Evolutionary conservation across 139 green algal genomes (phyloP).

Genomic region (Closterium sp.): DNA sequence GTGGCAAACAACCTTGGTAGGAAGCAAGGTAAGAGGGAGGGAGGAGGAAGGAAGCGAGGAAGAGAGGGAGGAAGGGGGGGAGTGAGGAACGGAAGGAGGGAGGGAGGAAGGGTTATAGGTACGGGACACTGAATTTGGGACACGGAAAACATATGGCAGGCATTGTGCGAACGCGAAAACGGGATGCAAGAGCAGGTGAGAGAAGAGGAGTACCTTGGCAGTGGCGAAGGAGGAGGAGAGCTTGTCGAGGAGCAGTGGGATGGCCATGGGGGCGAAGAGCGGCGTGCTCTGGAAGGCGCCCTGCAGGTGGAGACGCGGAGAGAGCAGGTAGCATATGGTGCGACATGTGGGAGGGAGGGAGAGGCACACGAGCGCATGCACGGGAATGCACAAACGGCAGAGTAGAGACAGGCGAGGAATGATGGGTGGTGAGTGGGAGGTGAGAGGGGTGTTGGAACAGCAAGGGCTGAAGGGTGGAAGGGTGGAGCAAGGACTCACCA

Average conservation of each 20-base stretch:
- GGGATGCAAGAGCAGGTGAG: too few species aligned
- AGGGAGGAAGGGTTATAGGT: not conserved
- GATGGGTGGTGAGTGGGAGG: not conserved
- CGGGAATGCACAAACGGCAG: not conserved
- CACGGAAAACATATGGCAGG: not conserved
- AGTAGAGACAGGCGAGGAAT: not conserved
- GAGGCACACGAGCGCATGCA: not conserved
- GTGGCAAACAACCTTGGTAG: too few species aligned
- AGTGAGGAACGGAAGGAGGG: not conserved
- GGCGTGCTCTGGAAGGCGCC: constrained; percentile 2
- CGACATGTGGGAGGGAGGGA: not conserved
- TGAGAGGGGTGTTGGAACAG: not conserved
- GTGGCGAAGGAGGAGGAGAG: constrained; percentile 10
- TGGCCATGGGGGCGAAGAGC: not conserved
- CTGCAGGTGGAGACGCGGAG: not conserved
- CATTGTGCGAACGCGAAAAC: too few species aligned
- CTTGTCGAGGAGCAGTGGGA: constrained; percentile 29
- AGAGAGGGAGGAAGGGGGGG: not conserved
- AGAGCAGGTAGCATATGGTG: not conserved
- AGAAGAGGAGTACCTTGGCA: constrained; percentile 7
- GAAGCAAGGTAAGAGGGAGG: too few species aligned
- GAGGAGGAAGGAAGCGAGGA: not conserved
- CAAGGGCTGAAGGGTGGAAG: not conserved
- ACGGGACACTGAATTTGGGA: not conserved
- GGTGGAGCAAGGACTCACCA: not conserved